Evolutionary conservation across 2,329 filamentous ascomycete genomes (phyloP).

Genomic region (Penicillium freii): DNA sequence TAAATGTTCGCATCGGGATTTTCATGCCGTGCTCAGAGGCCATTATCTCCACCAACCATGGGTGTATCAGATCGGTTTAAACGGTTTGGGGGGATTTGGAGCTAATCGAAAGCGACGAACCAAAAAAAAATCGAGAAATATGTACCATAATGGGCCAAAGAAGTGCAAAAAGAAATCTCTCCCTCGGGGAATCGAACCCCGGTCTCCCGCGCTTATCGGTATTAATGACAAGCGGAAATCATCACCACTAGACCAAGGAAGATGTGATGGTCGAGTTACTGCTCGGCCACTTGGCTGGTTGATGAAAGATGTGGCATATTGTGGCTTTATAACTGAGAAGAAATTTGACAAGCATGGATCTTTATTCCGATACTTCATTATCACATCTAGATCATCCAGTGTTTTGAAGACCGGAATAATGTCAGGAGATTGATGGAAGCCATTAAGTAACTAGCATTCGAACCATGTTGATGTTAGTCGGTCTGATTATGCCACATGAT

Average conservation of each 20-base stretch:
- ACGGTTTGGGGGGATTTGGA: accelerated
- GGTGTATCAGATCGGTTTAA: not conserved
- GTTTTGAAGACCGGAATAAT: not conserved
- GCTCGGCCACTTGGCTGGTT: slow-evolving; percentile 27
- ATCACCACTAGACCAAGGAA: slow-evolving; percentile 33
- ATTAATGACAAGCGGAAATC: slow-evolving; percentile 32
- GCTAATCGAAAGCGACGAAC: accelerated
- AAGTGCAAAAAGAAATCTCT: slow-evolving; percentile 22
- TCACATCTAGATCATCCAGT: not conserved
- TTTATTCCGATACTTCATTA: not conserved
- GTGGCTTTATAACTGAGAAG: not conserved
- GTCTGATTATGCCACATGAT: no score
- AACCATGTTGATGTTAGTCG: no score
- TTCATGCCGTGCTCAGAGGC: not conserved
- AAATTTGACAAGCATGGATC: not conserved
- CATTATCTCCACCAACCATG: not conserved
- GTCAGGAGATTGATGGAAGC: not conserved
- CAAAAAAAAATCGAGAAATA: not conserved
- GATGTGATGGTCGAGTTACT: slow-evolving; percentile 22
- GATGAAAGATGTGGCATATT: not conserved
- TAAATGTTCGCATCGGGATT: not conserved
- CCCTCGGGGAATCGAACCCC: slow-evolving; percentile 38
- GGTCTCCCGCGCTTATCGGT: slow-evolving; percentile 35
- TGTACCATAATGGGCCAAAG: not conserved
- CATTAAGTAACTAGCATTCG: no score